Base-by-base conservation (phyloP, 2,329 filamentous ascomycete species). In the Aspergillus sp. region DNA sequence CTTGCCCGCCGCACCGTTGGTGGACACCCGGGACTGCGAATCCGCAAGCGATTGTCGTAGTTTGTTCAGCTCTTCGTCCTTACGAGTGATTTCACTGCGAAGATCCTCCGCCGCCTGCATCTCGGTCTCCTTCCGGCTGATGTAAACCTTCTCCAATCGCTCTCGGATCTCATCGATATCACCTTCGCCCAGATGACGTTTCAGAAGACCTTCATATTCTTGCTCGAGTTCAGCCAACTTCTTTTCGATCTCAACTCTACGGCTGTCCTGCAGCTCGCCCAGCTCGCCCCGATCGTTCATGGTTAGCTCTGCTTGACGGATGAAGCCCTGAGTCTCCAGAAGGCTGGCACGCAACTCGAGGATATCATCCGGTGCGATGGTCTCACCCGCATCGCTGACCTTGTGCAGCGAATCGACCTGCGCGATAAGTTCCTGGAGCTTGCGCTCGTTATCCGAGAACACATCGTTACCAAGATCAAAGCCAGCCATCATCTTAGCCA, bases 401-500 rank as follows among this genome's bases (percentile, higher is more conserved):
- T 90, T 85, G 52, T 90, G 79, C 34, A 97, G 74, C 9, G 79
- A 73, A 55, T 95, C 90, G 28, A 97, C 76, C 58, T 88, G 85
- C 56, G 90, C 82, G 55, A 97, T 91, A 50, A 90, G 85, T 50
- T 86, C 82, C 47, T 87, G 82, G 46, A 98, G 88, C 40, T 82
- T 84, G 51, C 85, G 81, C 67, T 98, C 93, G 57, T 95, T 95
- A 46, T 93, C 87, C 54, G 90, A 95, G 66, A 97, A 95, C 29
- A 94, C 84, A 45, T 96, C 90, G 39, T 86, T 85, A 36, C 90
- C 91, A 30, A 98, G 80, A 60, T 98, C 91, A 59, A 98, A 97
- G 4, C 91, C 90, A 46, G 93, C 93, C 91, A 98, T 96, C 93
- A 98, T 98, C 78, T 96, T 88, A 35, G 93, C 93, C 93, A 98